These are phyloP conservation scores for Polyporus arcularius DNA, from an alignment of 768 basidiomycete genomes.

Conservation along the genomic window DNA sequence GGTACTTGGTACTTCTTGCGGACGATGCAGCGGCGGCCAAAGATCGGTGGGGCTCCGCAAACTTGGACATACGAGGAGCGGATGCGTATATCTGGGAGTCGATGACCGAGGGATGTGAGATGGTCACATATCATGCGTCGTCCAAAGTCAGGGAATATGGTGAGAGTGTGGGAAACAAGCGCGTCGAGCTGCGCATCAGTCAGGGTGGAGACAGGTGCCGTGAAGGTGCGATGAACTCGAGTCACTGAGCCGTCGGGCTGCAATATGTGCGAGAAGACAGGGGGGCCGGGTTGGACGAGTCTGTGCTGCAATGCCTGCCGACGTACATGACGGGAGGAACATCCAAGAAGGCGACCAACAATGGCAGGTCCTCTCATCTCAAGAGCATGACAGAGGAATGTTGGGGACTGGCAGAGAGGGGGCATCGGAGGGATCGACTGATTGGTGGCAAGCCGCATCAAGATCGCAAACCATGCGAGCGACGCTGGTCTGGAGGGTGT, in stretches of 20 bases:
- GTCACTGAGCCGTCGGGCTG: slow-evolving; percentile 20
- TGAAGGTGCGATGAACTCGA: slow-evolving; percentile 15
- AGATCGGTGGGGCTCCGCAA: background rate
- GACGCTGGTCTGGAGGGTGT: no score
- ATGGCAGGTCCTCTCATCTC: slow-evolving; percentile 2
- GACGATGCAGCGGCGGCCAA: slow-evolving; percentile 4
- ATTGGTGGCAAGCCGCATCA: no score
- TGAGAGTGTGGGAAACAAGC: background rate
- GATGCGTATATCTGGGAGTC: background rate
- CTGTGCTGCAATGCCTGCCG: slow-evolving; percentile 29
- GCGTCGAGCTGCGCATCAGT: background rate
- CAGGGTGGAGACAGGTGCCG: slow-evolving; percentile 18
- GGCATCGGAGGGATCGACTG: no score
- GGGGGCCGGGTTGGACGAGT: slow-evolving; percentile 23
- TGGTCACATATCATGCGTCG: slow-evolving; percentile 7
- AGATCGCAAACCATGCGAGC: no score
- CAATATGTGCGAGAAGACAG: slow-evolving; percentile 18
- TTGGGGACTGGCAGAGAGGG: background rate
- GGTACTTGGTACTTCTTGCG: slow-evolving; percentile 22
- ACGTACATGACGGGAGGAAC: slow-evolving; percentile 23
- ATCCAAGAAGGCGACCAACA: slow-evolving; percentile 23
- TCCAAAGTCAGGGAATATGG: background rate
- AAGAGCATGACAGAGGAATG: background rate
- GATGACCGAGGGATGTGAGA: background rate
- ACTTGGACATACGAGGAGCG: background rate